Conservation (phyloP, 176 grass and related monocot species). For the Secale cereale region DNA sequence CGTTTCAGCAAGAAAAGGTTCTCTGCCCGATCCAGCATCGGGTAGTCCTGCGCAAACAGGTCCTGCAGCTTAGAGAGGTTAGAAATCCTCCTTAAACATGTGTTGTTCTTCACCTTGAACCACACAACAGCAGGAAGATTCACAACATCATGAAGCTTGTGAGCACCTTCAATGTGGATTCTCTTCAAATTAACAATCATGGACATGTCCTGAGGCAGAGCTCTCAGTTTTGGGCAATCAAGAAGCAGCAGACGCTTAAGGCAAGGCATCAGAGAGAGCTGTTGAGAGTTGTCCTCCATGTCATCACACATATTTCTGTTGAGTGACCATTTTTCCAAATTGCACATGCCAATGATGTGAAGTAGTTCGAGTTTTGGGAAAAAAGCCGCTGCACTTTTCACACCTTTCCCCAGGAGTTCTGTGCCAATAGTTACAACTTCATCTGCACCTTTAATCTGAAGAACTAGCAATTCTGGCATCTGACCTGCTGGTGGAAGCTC, state of each 20-base stretch:
- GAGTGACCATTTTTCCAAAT: conserved; percentile 7
- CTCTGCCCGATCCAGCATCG: too few species aligned
- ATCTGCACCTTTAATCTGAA: conserved; percentile 2
- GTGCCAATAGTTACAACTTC: neutral
- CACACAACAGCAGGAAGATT: too few species aligned
- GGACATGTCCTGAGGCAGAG: neutral
- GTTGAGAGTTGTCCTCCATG: neutral
- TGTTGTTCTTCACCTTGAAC: too few species aligned
- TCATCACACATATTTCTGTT: neutral
- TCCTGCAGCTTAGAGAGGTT: too few species aligned
- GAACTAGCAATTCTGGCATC: neutral
- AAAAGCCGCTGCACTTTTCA: neutral
- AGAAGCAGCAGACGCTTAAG: neutral
- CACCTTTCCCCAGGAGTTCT: neutral
- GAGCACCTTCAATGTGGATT: conserved; percentile 17
- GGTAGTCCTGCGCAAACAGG: too few species aligned
- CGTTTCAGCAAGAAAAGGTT: too few species aligned
- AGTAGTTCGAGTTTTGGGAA: conserved; percentile 7
- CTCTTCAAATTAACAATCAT: neutral
- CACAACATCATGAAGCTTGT: neutral
- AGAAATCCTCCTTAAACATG: too few species aligned
- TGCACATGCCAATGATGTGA: neutral
- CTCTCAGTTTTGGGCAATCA: conserved; percentile 7
- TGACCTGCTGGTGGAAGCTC: conserved; percentile 23
- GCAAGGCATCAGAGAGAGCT: conserved; percentile 3